Evolutionary conservation across 768 basidiomycete species (phyloP).

Genomic region (Tubosaeta sp.): DNA sequence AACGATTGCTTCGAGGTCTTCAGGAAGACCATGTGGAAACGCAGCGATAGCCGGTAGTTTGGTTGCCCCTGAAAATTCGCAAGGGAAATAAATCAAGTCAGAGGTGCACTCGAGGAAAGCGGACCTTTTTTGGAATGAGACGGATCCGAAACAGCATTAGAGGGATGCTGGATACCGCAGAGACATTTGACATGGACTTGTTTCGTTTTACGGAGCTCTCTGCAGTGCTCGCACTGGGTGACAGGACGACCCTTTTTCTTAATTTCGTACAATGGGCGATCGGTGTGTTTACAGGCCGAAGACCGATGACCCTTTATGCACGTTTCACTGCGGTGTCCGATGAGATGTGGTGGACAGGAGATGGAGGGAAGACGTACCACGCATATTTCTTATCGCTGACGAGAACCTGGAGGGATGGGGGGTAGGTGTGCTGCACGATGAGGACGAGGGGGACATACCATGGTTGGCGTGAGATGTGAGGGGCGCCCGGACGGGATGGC

Average conservation of each 20-base stretch:
- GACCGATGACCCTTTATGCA: constrained; percentile 95
- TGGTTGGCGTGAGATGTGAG: constrained; percentile 23
- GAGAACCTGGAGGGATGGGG: constrained; percentile 46
- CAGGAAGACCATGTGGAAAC: constrained; percentile 75
- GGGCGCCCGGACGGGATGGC: constrained; percentile 34
- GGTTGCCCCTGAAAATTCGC: constrained; percentile 42
- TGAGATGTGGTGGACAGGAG: constrained; percentile 3
- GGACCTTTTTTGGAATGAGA: constrained; percentile 60
- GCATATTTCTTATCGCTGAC: constrained; percentile 78
- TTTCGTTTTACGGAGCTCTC: constrained; percentile 42
- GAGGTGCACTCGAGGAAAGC: constrained; percentile 17
- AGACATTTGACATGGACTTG: constrained; percentile 45
- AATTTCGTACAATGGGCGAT: constrained; percentile 81
- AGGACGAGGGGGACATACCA: constrained; percentile 37
- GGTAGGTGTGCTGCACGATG: constrained; percentile 1
- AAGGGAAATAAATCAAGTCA: constrained; percentile 12
- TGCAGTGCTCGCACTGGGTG: constrained; percentile 52
- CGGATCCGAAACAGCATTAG: constrained; percentile 20
- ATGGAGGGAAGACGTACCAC: constrained; percentile 48
- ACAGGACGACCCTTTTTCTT: constrained; percentile 60
- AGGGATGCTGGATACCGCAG: constrained; percentile 37
- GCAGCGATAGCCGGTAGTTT: constrained; percentile 67
- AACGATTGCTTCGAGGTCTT: constrained; percentile 55
- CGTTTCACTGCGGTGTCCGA: constrained; percentile 57
- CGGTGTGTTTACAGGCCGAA: constrained; percentile 82